Conservation (phyloP, 1,284 basidiomycete genomes). For the Pholiota adiposa region DNA sequence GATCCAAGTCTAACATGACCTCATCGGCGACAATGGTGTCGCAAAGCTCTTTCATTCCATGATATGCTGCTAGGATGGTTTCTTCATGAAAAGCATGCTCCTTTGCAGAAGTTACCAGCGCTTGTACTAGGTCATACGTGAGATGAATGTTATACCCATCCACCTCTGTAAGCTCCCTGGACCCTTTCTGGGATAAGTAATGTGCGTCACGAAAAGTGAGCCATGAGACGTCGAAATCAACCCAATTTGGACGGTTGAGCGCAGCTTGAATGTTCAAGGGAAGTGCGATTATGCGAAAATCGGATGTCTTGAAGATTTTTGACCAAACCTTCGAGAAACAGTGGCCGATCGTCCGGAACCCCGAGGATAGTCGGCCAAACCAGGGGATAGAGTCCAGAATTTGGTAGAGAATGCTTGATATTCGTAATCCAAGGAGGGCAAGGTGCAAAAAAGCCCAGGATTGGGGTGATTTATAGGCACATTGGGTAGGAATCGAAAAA, state of each 20-base stretch:
- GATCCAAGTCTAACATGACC: neutral
- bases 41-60: neutral
- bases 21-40: neutral
- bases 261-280: neutral
- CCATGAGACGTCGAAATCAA: constrained; percentile 2
- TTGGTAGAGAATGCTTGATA: neutral
- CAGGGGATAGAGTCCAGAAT: neutral
- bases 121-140: neutral
- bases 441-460: constrained; percentile 3
- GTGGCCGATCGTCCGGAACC: neutral
- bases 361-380: neutral
- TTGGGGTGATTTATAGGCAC: constrained; percentile 22
- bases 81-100: neutral
- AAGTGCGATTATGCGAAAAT: too few relatives aligned
- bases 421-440: neutral
- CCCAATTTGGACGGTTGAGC: neutral
- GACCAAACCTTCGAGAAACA: neutral
- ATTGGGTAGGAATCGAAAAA: constrained; percentile 3
- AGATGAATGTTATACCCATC: neutral
- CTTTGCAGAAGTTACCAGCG: neutral
- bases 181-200: neutral
- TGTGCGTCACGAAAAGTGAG: neutral
- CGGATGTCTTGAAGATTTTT: neutral
- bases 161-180: too few relatives aligned
- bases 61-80: neutral